Evolutionary conservation across 805 yeast genomes (phyloP).

Genomic region (Metschnikowia lunata): DNA sequence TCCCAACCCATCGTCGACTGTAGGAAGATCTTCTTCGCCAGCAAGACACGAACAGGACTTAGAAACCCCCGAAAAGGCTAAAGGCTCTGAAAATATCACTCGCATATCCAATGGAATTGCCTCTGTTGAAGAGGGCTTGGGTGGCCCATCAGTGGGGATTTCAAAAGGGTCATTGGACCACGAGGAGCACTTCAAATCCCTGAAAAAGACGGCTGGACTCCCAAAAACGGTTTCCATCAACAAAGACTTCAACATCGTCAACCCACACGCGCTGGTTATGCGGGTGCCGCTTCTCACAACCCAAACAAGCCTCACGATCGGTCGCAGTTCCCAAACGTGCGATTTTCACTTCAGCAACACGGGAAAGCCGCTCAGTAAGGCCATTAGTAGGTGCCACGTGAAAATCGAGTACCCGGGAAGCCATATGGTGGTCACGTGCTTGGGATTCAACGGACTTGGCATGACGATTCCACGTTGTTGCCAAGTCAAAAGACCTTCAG

Average conservation of each 20-base stretch:
- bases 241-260: conserved; percentile 32
- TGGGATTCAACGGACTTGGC: conserved; percentile 78
- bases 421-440: conserved; percentile 56
- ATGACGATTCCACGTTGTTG: conserved; percentile 57
- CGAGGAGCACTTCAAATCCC: background rate
- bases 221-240: conserved; percentile 20
- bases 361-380: conserved; percentile 42
- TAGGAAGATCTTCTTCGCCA: conserved; percentile 42
- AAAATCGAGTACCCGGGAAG: conserved; percentile 41
- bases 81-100: background rate
- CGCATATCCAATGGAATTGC: no score
- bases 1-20: conserved; percentile 61
- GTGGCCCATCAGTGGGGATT: background rate
- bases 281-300: conserved; percentile 38
- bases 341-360: conserved; percentile 38
- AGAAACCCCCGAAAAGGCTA: background rate
- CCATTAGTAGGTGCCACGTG: conserved; percentile 66
- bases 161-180: background rate
- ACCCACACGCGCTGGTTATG: conserved; percentile 29
- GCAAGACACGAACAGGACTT: conserved; percentile 16
- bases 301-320: conserved; percentile 44
- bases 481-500: conserved; percentile 22
- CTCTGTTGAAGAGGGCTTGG: background rate
- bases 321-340: conserved; percentile 64
- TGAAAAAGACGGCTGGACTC: background rate